These are phyloP conservation scores for Hydnomerulius pinastri DNA, from an alignment of 768 basidiomycete species.

Conservation along the genomic window DNA sequence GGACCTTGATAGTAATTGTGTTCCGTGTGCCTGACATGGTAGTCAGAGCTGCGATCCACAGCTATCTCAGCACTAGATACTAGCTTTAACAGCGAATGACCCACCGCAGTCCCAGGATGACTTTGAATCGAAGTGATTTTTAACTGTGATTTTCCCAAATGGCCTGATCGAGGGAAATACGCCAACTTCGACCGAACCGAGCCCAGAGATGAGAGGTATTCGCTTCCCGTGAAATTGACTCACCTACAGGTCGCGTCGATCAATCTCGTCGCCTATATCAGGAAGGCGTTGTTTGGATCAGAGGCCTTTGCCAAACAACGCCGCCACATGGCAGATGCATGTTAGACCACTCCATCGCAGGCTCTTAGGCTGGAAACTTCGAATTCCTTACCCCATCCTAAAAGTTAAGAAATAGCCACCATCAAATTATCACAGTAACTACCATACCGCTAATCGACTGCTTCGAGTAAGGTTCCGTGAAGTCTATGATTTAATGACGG, in stretches of 20 bases:
- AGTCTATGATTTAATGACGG: no score
- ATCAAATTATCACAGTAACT: no score
- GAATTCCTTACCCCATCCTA: no score
- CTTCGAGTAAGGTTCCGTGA: no score
- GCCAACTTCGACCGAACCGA: not conserved
- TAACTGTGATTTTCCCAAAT: no score
- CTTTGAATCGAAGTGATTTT: no score
- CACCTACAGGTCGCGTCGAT: constrained; percentile 8
- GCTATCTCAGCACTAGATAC: not conserved
- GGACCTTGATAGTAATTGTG: constrained; percentile 77
- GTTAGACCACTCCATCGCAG: not conserved
- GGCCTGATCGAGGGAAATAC: not conserved
- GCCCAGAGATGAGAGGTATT: not conserved
- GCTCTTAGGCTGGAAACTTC: no score
- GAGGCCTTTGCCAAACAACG: constrained; percentile 10
- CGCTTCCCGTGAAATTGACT: not conserved
- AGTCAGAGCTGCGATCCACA: constrained; percentile 4
- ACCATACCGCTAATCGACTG: no score
- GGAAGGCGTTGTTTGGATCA: constrained; percentile 12
- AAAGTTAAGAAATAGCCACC: no score
- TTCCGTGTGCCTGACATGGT: constrained; percentile 23
- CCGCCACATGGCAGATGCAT: not conserved
- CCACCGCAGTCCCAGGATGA: constrained; percentile 4
- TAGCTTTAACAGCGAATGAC: not conserved
- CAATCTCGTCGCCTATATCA: constrained; percentile 10